Evolutionary conservation across 2,329 filamentous ascomycete species (phyloP).

Genomic region (Chaetothyriales sp.): DNA sequence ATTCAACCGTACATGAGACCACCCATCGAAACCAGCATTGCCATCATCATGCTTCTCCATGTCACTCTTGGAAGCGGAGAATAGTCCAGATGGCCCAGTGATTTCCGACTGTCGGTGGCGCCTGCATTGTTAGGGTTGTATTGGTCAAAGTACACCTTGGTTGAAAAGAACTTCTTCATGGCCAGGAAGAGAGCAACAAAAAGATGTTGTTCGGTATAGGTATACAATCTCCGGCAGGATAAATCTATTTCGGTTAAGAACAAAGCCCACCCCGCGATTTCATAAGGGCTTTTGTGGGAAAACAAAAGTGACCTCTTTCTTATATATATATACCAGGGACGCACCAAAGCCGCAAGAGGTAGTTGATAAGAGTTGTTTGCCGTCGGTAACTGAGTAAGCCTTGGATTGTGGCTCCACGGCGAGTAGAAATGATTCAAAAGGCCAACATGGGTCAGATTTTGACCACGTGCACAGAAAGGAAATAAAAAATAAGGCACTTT

Average conservation of each 20-base stretch:
- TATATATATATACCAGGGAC: too few species aligned
- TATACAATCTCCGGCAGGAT: background rate
- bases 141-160: constrained; percentile 8
- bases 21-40: constrained; percentile 30
- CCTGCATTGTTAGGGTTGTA: constrained; percentile 11
- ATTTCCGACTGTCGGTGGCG: constrained; percentile 7
- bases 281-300: too few species aligned
- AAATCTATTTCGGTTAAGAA: too few species aligned
- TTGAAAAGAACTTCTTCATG: background rate
- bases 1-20: constrained; percentile 21
- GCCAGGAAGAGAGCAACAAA: background rate
- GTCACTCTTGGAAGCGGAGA: constrained; percentile 20
- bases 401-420: background rate
- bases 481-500: background rate
- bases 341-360: background rate
- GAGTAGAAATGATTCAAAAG: background rate
- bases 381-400: background rate
- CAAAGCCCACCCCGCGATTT: too few species aligned
- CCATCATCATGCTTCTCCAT: constrained; percentile 25
- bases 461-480: background rate
- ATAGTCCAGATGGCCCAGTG: constrained; percentile 13
- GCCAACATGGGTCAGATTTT: background rate
- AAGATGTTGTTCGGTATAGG: background rate
- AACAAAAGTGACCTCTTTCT: too few species aligned
- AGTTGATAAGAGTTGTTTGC: background rate